Conservation (phyloP, 768 basidiomycete genomes). For the Nidularia pulvinata region DNA sequence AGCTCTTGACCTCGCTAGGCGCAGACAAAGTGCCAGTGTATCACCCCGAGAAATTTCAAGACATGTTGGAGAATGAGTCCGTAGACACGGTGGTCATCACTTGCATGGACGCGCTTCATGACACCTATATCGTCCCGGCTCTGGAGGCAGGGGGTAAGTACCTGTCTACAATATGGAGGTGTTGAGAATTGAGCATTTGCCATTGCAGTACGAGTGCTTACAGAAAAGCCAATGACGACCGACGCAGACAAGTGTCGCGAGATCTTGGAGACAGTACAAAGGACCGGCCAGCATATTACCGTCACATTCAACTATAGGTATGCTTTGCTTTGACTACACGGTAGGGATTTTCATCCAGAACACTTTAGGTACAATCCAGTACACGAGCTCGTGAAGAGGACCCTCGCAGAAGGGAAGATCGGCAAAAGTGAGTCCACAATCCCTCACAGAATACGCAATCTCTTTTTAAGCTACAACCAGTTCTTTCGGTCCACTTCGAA, state of each 20-base stretch:
- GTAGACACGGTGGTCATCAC: conserved; percentile 49
- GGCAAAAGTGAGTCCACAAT: conserved; percentile 37
- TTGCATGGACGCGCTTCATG: conserved; percentile 46
- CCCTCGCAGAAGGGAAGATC: conserved; percentile 43
- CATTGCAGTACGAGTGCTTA: conserved; percentile 37
- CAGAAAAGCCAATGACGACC: conserved; percentile 58
- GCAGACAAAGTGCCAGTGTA: conserved; percentile 34
- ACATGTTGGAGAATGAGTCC: conserved; percentile 42
- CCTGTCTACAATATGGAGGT: neutral
- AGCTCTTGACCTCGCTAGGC: conserved; percentile 33
- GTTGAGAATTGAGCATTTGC: neutral
- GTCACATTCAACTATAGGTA: conserved; percentile 42
- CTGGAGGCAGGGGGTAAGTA: conserved; percentile 36
- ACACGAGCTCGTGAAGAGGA: conserved; percentile 46
- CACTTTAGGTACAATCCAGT: conserved; percentile 40
- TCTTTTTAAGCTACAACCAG: no score
- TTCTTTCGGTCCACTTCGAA: conserved; percentile 50
- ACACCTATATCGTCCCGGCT: conserved; percentile 43
- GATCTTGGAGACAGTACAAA: conserved; percentile 42
- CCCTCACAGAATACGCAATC: no score
- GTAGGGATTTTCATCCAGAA: neutral
- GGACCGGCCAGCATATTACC: conserved; percentile 36
- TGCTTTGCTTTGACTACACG: neutral
- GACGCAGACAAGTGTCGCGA: conserved; percentile 42
- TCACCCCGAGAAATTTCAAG: conserved; percentile 34